Evolutionary conservation across 139 green algal genomes (phyloP).

Genomic region (Mychonastes homosphaera): DNA sequence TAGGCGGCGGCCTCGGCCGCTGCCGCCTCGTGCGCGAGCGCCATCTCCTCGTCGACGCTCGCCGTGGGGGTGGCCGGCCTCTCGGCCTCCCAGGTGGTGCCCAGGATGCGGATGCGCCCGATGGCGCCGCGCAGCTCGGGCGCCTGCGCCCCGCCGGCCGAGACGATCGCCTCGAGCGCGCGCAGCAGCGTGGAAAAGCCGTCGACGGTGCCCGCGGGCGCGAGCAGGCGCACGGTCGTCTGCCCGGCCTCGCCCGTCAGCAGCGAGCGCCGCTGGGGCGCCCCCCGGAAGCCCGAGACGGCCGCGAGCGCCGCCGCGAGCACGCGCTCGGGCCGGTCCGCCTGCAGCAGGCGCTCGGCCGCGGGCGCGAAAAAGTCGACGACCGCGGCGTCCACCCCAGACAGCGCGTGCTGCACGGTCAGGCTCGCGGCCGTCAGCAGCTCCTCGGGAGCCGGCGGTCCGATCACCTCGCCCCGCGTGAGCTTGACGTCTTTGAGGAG

Average conservation of each 20-base stretch:
- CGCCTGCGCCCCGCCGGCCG: background rate
- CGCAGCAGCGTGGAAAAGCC: conserved; percentile 20
- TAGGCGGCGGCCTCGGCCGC: background rate
- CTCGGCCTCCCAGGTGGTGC: no score
- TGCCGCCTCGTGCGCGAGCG: background rate
- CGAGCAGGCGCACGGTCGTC: conserved; percentile 53
- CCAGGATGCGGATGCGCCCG: conserved; percentile 50
- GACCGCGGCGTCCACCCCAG: conserved; percentile 55
- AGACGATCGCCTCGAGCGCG: background rate
- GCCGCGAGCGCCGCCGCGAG: conserved; percentile 76
- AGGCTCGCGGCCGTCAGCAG: conserved; percentile 24
- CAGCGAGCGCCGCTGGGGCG: conserved; percentile 54
- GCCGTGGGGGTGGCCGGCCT: background rate
- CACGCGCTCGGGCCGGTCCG: conserved; percentile 37
- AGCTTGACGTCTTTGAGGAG: conserved; percentile 42
- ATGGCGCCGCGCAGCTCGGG: conserved; percentile 12
- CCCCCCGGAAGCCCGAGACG: conserved; percentile 70
- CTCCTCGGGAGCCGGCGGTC: conserved; percentile 21
- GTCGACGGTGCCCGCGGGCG: conserved; percentile 21
- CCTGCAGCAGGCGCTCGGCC: conserved; percentile 57
- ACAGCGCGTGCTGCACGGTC: conserved; percentile 53
- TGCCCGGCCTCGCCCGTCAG: conserved; percentile 67
- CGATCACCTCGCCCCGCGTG: conserved; percentile 28
- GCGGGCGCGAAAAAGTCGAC: conserved; percentile 73
- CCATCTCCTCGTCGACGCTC: conserved; percentile 7